Evolutionary conservation across 2,329 filamentous ascomycete genomes (phyloP).

Genomic region (Colletotrichum tofieldiae): DNA sequence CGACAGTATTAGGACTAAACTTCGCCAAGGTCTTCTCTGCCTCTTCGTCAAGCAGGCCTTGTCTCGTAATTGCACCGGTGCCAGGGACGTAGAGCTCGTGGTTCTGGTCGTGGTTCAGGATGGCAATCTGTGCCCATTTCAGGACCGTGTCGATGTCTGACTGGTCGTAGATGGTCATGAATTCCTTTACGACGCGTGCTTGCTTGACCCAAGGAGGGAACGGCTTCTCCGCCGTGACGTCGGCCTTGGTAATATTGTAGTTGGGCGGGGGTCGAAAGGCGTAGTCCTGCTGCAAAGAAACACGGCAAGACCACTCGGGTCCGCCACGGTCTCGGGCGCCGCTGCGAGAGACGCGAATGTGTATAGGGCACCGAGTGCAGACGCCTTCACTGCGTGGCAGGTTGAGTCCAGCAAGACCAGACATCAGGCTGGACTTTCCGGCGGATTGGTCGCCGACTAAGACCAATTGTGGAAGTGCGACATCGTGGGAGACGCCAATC

Average conservation of each 20-base stretch:
- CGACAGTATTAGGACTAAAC: slow-evolving; percentile 87
- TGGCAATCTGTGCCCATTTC: slow-evolving; percentile 82
- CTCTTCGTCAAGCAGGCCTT: slow-evolving; percentile 54
- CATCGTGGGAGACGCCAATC: slow-evolving; percentile 80
- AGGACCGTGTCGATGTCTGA: slow-evolving; percentile 77
- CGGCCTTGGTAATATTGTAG: slow-evolving; percentile 58
- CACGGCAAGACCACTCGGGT: slow-evolving; percentile 75
- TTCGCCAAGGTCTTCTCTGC: slow-evolving; percentile 69
- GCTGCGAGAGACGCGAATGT: slow-evolving; percentile 78
- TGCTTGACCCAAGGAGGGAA: slow-evolving; percentile 78
- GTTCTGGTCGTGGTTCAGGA: slow-evolving; percentile 76
- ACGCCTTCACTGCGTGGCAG: slow-evolving; percentile 80
- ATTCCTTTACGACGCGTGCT: slow-evolving; percentile 66
- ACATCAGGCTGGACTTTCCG: slow-evolving; percentile 82
- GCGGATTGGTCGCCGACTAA: slow-evolving; percentile 89
- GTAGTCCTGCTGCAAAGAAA: slow-evolving; percentile 79
- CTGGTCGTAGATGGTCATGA: slow-evolving; percentile 75
- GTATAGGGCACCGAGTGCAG: slow-evolving; percentile 86
- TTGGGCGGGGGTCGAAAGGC: slow-evolving; percentile 62
- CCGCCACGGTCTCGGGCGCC: slow-evolving; percentile 46
- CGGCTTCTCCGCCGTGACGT: slow-evolving; percentile 65
- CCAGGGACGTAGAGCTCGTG: slow-evolving; percentile 70
- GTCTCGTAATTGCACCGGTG: slow-evolving; percentile 57
- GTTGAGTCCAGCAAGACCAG: slow-evolving; percentile 78
- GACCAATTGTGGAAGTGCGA: slow-evolving; percentile 83